phyloP scores from a whole-genome alignment of 1,284 basidiomycete genomes.

The Ceratobasidium theobromae region DNA sequence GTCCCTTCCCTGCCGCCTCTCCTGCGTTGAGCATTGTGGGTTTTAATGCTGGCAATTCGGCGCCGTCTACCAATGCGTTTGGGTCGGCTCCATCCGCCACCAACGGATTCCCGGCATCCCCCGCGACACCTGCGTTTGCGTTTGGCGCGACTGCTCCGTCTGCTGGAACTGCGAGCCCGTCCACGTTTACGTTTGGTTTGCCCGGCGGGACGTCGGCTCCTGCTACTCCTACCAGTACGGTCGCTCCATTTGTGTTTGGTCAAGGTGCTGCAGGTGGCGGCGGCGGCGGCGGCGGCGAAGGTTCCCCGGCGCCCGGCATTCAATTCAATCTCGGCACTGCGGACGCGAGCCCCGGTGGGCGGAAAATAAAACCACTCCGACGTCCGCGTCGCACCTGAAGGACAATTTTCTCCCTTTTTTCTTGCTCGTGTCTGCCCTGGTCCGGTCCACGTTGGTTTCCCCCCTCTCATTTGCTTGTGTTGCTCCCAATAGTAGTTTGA shows the following conservation, averaged over 20 bases:
- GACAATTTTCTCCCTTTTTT: neutral
- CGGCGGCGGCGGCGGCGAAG: neutral
- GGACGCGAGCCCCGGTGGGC: conserved; percentile 23
- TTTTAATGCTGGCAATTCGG: conserved; percentile 7
- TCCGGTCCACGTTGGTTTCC: neutral
- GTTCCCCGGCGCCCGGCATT: conserved; percentile 14
- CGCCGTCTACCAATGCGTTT: conserved; percentile 11
- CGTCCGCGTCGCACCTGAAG: conserved; percentile 27
- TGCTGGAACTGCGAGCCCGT: conserved; percentile 8
- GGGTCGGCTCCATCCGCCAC: neutral
- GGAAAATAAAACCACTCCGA: conserved; percentile 31
- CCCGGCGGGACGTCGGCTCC: conserved; percentile 1
- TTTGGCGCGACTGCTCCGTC: neutral
- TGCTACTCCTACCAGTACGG: conserved; percentile 2
- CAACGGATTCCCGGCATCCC: conserved; percentile 16
- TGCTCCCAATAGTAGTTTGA: neutral
- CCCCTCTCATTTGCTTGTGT: conserved; percentile 7
- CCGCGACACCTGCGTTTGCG: conserved; percentile 8
- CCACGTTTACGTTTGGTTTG: conserved; percentile 17
- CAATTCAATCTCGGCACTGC: conserved; percentile 28
- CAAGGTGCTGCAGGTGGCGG: too few species aligned
- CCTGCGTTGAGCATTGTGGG: neutral
- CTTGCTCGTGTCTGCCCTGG: neutral
- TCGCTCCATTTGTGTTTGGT: conserved; percentile 16
- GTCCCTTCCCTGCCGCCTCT: conserved; percentile 15